Conservation (phyloP, 108 stramenopile species). For the Craspedostauros australis region DNA sequence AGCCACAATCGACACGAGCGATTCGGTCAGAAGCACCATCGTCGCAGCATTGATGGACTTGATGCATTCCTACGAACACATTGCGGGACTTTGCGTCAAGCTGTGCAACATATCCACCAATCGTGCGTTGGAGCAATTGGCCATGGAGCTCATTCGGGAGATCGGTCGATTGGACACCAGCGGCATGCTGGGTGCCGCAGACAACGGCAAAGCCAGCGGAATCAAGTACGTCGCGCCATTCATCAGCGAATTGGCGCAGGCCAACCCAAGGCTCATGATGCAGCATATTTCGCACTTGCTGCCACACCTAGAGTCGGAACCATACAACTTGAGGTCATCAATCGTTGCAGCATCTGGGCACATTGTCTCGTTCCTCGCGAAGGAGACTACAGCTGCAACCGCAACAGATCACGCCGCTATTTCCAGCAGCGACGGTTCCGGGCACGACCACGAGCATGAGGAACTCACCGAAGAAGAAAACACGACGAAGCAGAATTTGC, state of each 20-base stretch:
- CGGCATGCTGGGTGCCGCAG: conserved; percentile 26
- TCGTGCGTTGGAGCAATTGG: conserved; percentile 38
- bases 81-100: conserved; percentile 67
- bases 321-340: conserved; percentile 70
- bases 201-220: conserved; percentile 61
- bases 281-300: conserved; percentile 54
- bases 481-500: conserved; percentile 4
- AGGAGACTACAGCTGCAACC: too few species aligned
- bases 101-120: conserved; percentile 58
- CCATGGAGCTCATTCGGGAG: conserved; percentile 63
- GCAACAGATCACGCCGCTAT: conserved; percentile 12
- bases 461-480: conserved; percentile 15
- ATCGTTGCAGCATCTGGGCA: conserved; percentile 65
- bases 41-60: conserved; percentile 81
- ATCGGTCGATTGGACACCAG: conserved; percentile 59
- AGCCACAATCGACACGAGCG: conserved; percentile 48
- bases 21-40: conserved; percentile 47
- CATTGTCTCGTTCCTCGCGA: conserved; percentile 46
- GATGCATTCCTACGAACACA: conserved; percentile 80
- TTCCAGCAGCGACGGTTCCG: background rate
- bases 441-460: conserved; percentile 16
- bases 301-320: conserved; percentile 70
- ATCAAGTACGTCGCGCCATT: conserved; percentile 79
- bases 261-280: conserved; percentile 56
- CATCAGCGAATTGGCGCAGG: conserved; percentile 53